Base-by-base conservation (phyloP, 2,329 filamentous ascomycete species). In the Venturia pyrina region DNA sequence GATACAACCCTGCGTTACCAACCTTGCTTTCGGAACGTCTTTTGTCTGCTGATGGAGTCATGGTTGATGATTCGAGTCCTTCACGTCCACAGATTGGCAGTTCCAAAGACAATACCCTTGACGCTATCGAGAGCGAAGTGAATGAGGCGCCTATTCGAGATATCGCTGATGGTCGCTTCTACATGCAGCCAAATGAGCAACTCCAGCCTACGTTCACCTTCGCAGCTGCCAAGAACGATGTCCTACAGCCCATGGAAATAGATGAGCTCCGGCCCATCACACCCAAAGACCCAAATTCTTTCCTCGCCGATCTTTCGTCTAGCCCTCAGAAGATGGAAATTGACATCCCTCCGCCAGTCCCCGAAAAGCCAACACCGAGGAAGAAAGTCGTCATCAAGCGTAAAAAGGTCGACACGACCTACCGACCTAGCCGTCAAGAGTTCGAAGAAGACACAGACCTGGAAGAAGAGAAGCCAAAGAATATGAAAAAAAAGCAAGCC, bases 11-110 rank as follows among this genome's bases (percentile, higher is more conserved):
- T 65, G 74, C 73, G 46, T 69, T 78, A 62, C 73, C 76, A 57
- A 74, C 74, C 63, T 68, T 78, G 66, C 75, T 74, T 64, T 78
- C 76, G 68, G 76, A 77, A 69, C 70, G 75, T 40, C 67, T 78
- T 3, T 69, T 78, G 60, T 13, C 21, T 34, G 37, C 40, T 17
- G 60, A 62, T 37, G 53, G 28, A 1, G 19, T 59, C 6, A 34
- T 37, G 28, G 32, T n/a, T 10, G 53, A 59, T 37, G 32, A 37
- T 21, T 59, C 28, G 32, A 37, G 5, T 21, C 17, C 53, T 19
- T 34, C 53, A 10, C 53, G 53, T 59, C 28, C 15, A 10, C 4
- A 19, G 17, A 59, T 32, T n/a, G 53, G 53, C 28, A 59, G 28
- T 21, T 46, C 24, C 4, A 11, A 53, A 24, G 44, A 6, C 19